These are phyloP conservation scores for Anethum foeniculum DNA, from an alignment of 140 eudicot genomes.

Conservation along the genomic window DNA sequence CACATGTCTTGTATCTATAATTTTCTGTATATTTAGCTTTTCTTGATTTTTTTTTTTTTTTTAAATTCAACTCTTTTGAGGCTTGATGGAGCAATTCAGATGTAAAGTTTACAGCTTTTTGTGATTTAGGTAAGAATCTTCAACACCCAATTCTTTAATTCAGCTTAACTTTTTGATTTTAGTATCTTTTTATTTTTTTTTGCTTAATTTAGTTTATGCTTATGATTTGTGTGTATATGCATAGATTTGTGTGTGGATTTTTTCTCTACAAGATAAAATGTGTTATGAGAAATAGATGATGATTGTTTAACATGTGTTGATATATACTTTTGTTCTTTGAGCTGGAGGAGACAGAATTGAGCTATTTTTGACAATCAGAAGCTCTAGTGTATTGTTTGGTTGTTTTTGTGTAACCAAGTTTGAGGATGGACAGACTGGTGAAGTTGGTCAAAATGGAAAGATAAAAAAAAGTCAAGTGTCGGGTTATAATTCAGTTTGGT, in stretches of 20 bases:
- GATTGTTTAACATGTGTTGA: conserved; percentile 4
- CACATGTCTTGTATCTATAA: not conserved
- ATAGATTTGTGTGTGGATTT: not conserved
- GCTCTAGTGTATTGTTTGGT: not conserved
- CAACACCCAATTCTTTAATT: conserved; percentile 1
- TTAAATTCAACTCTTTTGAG: not conserved
- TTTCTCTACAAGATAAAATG: not conserved
- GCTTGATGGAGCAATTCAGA: not conserved
- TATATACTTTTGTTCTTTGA: not conserved
- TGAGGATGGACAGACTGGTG: not conserved
- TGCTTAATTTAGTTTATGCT: not conserved
- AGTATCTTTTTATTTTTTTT: not conserved
- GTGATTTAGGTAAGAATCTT: conserved; percentile 29
- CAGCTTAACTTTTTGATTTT: not conserved
- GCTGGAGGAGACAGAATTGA: not conserved
- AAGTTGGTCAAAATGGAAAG: not conserved
- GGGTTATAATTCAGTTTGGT: not conserved
- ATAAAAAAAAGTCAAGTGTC: not conserved
- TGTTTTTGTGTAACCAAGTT: not conserved
- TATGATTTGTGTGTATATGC: not conserved
- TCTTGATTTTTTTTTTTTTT: not conserved
- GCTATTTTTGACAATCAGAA: not conserved
- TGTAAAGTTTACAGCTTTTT: conserved; percentile 11
- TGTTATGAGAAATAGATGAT: not conserved
- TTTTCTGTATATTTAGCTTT: not conserved